Percentiles rank a stretch among this genome's conserved stretches.
These are phyloP conservation scores for Ascocoryne sarcoides DNA, from an alignment of 2,329 filamentous ascomycete species.

Conservation along the genomic window DNA sequence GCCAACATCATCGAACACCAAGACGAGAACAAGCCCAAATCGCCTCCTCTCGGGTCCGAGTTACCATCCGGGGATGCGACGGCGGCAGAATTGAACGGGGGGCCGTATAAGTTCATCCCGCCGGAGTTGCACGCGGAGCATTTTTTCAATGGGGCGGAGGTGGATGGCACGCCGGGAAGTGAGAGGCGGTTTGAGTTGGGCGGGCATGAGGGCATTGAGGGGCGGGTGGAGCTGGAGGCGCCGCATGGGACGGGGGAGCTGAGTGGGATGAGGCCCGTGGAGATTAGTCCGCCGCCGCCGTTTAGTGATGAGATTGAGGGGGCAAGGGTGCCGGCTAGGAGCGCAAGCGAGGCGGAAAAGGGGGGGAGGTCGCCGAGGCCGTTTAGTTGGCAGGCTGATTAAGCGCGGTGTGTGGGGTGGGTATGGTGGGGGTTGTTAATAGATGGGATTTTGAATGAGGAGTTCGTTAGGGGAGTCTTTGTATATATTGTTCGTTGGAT, in stretches of 20 bases:
- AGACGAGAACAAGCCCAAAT: neutral
- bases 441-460: too few relatives aligned
- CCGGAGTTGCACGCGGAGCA: neutral
- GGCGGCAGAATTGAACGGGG: neutral
- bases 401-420: too few relatives aligned
- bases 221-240: slow-evolving; percentile 2
- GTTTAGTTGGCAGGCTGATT: neutral
- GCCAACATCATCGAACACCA: neutral
- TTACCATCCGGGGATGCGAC: neutral
- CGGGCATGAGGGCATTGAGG: neutral
- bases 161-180: slow-evolving; percentile 2
- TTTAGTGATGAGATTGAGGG: neutral
- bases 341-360: neutral
- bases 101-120: neutral
- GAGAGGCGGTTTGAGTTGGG: slow-evolving; percentile 3
- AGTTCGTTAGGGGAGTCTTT: too few relatives aligned
- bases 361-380: neutral
- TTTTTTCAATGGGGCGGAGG: slow-evolving; percentile 1
- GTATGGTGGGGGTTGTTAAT: too few relatives aligned
- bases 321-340: neutral
- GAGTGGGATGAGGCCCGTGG: neutral
- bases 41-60: neutral
- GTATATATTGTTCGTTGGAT: too few relatives aligned
- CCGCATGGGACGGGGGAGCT: slow-evolving; percentile 3
- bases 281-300: neutral